These are phyloP conservation scores for Phellinidium pouzarii DNA, from an alignment of 1,284 basidiomycete genomes.

Conservation along the genomic window DNA sequence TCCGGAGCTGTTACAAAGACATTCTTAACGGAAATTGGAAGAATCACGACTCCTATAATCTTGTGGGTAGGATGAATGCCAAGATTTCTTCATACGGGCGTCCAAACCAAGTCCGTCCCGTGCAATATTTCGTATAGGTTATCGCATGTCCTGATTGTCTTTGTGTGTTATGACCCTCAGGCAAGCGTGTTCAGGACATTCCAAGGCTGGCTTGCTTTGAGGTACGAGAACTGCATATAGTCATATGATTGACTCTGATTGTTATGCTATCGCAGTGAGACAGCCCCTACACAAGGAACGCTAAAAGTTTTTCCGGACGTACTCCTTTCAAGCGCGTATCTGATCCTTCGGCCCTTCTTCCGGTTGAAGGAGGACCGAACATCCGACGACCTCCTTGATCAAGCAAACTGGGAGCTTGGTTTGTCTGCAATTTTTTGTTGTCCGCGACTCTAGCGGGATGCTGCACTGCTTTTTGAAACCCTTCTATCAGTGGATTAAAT, in stretches of 20 bases:
- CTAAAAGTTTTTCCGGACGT: constrained; percentile 75
- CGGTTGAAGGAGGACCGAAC: constrained; percentile 36
- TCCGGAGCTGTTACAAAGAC: constrained; percentile 58
- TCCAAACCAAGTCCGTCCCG: constrained; percentile 41
- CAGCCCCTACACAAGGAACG: constrained; percentile 71
- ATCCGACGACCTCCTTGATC: constrained; percentile 41
- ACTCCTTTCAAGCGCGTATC: constrained; percentile 69
- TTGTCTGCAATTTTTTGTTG: not conserved
- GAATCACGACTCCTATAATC: constrained; percentile 64
- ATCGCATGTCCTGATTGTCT: no score
- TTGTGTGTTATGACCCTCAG: constrained; percentile 26
- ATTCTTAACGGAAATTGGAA: constrained; percentile 68
- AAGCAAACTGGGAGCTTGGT: constrained; percentile 72
- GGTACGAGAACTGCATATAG: constrained; percentile 30
- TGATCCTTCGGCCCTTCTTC: constrained; percentile 83
- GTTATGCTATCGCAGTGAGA: constrained; percentile 39
- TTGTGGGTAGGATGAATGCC: constrained; percentile 56
- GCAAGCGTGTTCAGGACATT: constrained; percentile 72
- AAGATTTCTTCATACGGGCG: constrained; percentile 55
- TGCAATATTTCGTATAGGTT: not conserved
- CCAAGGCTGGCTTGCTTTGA: constrained; percentile 72
- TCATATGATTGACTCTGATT: not conserved
- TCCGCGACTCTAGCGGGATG: not conserved
- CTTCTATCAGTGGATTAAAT: not conserved
- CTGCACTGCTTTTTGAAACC: not conserved